Percentiles rank a stretch among this genome's conserved stretches.
Evolutionary conservation across 768 basidiomycete species (phyloP).

Genomic region (Rickenella mellea): DNA sequence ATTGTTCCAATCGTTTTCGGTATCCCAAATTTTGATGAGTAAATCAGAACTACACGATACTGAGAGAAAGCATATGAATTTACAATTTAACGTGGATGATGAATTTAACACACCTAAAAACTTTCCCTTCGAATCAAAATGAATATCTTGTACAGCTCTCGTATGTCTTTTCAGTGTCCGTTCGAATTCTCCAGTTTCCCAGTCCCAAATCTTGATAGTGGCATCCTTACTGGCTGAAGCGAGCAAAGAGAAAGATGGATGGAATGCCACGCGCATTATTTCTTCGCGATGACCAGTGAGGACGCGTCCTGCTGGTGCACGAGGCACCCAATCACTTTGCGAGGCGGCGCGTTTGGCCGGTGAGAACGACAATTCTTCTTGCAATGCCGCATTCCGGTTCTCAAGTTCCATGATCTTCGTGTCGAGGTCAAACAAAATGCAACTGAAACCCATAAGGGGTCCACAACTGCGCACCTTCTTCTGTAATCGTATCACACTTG

Average conservation of each 20-base stretch:
- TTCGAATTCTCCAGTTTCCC: slow-evolving; percentile 93
- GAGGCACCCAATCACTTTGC: slow-evolving; percentile 81
- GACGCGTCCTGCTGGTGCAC: slow-evolving; percentile 73
- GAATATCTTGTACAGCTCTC: slow-evolving; percentile 77
- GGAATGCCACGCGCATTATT: slow-evolving; percentile 75
- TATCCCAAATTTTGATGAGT: slow-evolving; percentile 90
- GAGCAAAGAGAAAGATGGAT: slow-evolving; percentile 74
- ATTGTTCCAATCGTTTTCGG: slow-evolving; percentile 84
- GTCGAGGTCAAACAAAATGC: background rate
- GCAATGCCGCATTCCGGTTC: slow-evolving; percentile 66
- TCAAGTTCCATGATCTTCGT: slow-evolving; percentile 96
- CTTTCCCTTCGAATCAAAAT: slow-evolving; percentile 82
- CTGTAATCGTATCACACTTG: slow-evolving; percentile 88
- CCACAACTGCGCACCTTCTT: slow-evolving; percentile 58
- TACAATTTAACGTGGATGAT: background rate
- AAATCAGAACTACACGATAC: slow-evolving; percentile 79
- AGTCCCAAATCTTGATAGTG: slow-evolving; percentile 91
- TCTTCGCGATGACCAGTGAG: slow-evolving; percentile 68
- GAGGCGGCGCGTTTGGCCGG: slow-evolving; percentile 46
- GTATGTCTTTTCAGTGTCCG: slow-evolving; percentile 89
- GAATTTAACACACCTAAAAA: slow-evolving; percentile 48
- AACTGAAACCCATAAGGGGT: background rate
- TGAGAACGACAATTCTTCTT: slow-evolving; percentile 55
- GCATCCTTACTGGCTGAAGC: slow-evolving; percentile 85
- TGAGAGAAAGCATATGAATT: slow-evolving; percentile 12